Conservation (phyloP, 2,329 filamentous ascomycete genomes). For the Myriosclerotinia scirpicola region DNA sequence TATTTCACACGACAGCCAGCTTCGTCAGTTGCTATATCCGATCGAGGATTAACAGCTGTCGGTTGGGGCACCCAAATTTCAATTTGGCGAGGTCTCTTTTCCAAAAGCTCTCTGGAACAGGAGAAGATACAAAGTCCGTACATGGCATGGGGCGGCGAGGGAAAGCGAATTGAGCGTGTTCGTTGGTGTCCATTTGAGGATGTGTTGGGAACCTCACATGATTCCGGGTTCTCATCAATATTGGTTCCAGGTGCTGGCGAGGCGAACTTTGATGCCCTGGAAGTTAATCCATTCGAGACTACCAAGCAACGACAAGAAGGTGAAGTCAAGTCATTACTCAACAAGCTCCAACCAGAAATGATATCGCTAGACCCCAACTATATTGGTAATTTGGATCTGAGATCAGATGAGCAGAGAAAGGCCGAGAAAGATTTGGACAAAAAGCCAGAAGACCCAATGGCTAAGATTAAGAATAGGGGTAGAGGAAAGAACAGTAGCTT, state of each 20-base stretch:
- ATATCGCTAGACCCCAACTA: constrained; percentile 92
- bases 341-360: constrained; percentile 96
- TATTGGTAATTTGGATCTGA: constrained; percentile 81
- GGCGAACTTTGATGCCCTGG: constrained; percentile 91
- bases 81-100: constrained; percentile 88
- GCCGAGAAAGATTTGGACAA: constrained; percentile 79
- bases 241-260: constrained; percentile 95
- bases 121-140: constrained; percentile 84
- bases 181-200: constrained; percentile 96
- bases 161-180: constrained; percentile 74
- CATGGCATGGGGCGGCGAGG: constrained; percentile 89
- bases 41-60: constrained; percentile 82
- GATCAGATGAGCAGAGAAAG: constrained; percentile 73
- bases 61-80: constrained; percentile 88
- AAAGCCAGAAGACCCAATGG: constrained; percentile 56
- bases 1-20: constrained; percentile 85
- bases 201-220: constrained; percentile 80
- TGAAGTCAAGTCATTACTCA: constrained; percentile 85
- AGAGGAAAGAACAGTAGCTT: constrained; percentile 87
- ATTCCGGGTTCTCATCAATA: constrained; percentile 83
- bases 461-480: constrained; percentile 71
- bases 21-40: constrained; percentile 82
- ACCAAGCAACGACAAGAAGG: constrained; percentile 87
- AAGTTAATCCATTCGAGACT: constrained; percentile 94
- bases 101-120: constrained; percentile 68